Conservation (phyloP, 176 grass and related monocot genomes). For the Eragrostis nindensis region DNA sequence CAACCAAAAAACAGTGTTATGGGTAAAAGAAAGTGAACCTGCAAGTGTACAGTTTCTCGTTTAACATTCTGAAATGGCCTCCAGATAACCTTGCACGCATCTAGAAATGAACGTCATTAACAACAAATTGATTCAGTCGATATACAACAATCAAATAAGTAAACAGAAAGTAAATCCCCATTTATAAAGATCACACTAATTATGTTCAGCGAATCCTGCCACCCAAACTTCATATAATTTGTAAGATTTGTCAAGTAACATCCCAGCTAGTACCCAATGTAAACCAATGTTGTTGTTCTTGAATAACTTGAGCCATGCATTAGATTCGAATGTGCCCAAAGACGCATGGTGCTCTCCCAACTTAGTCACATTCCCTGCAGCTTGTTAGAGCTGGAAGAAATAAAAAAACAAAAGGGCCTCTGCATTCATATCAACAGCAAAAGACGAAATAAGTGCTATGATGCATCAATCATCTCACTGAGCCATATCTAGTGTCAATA, state of each 20-base stretch:
- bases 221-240: background rate
- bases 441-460: background rate
- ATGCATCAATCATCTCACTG: background rate
- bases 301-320: background rate
- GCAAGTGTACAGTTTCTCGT: conserved; percentile 94
- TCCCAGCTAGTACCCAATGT: background rate
- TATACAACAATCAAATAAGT: background rate
- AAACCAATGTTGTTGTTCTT: background rate
- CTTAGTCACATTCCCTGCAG: background rate
- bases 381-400: too few species aligned
- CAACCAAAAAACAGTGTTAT: conserved; percentile 1
- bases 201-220: background rate
- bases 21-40: conserved; percentile 56
- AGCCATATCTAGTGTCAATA: background rate
- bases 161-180: background rate
- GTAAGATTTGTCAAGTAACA: background rate
- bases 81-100: conserved; percentile 93
- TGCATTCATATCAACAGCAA: background rate
- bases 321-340: background rate
- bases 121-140: conserved; percentile 31
- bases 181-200: background rate
- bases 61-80: conserved; percentile 98
- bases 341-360: background rate
- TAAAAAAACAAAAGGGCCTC: background rate
- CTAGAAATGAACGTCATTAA: conserved; percentile 41